These are phyloP conservation scores for Lindgomyces ingoldianus DNA, from an alignment of 495 filamentous ascomycete species.

Conservation along the genomic window DNA sequence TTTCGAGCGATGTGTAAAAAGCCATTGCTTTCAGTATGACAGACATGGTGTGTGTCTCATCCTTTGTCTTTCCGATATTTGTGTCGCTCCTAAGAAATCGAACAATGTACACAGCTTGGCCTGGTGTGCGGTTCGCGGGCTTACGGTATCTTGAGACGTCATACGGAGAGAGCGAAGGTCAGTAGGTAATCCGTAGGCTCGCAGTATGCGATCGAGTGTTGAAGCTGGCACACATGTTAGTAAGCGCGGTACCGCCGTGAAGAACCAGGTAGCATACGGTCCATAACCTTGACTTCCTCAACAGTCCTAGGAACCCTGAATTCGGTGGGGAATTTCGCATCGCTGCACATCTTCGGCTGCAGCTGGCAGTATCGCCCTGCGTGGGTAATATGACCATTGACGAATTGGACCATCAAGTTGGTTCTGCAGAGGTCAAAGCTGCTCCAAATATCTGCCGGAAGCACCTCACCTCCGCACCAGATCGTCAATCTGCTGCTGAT, in stretches of 20 bases:
- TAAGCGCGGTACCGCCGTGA: not conserved
- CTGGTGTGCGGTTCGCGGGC: slow-evolving; percentile 19
- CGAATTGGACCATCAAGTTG: slow-evolving; percentile 43
- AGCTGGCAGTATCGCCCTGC: slow-evolving; percentile 37
- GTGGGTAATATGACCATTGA: slow-evolving; percentile 38
- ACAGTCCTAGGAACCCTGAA: slow-evolving; percentile 40
- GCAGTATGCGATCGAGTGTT: slow-evolving; percentile 43
- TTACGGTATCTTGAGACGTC: slow-evolving; percentile 22
- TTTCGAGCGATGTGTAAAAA: no score
- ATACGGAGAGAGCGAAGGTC: slow-evolving; percentile 31
- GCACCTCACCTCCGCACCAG: slow-evolving; percentile 29
- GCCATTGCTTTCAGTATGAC: not conserved
- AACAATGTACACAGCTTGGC: slow-evolving; percentile 38
- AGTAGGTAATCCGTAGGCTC: slow-evolving; percentile 40
- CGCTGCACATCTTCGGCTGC: slow-evolving; percentile 45
- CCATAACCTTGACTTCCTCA: slow-evolving; percentile 39
- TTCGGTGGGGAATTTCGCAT: slow-evolving; percentile 41
- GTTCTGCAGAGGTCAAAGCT: slow-evolving; percentile 25
- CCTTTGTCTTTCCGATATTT: slow-evolving; percentile 24
- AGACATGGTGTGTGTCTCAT: slow-evolving; percentile 17
- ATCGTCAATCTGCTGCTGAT: slow-evolving; percentile 24
- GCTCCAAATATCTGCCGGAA: no score
- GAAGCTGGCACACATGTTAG: slow-evolving; percentile 19
- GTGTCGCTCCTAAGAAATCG: slow-evolving; percentile 36
- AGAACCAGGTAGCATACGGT: slow-evolving; percentile 26